Base-by-base conservation (phyloP, 805 yeast genomes). In the Metschnikowia sp. region DNA sequence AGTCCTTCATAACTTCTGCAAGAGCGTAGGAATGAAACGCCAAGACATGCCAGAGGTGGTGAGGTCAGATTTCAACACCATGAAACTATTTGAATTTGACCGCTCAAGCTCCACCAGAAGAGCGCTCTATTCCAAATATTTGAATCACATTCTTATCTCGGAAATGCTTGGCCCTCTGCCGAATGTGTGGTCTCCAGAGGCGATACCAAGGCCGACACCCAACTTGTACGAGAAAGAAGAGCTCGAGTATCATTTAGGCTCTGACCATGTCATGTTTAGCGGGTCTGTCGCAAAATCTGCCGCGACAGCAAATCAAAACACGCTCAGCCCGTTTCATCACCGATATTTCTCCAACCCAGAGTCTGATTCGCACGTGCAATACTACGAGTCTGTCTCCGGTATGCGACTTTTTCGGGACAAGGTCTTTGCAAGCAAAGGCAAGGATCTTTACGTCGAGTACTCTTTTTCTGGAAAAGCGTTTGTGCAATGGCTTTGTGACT, bases 401-500 rank as follows among this genome's bases (percentile, higher is more conserved):
- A 73, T 88, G 2, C 66, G 96, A 15, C 57, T 87, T 3, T 79
- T 79, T 53, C 61, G 70, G 37, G 60, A 76, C 39, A 74, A 72
- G 47, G 54, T 57, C 6, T 74, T 76, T 49, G 63, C 10, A 47
- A 53, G 4, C 41, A 54, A 45, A 29, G 45, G 57, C 26, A 57
- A 58, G 1, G 48, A 56, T 1, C 22, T 44, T 28, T 51, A 30
- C 1, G 58, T 75, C 2, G 66, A 72, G n/a, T 75, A 74, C 55
- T 76, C 82, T 45, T 75, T 88, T 51, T 76, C 86, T 1, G 95
- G 97, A 0, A 86, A 86, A 56, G 85, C 94, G 0, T 69, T 85
- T 0, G 77, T 83, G 65, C 97, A 90, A 59, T 92, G 96, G 96
- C 59, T 92, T 7, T 75, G 85, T 80, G 98, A 92, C 53, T 90